Conservation (phyloP, 495 filamentous ascomycete genomes). For the Podospora conica region DNA sequence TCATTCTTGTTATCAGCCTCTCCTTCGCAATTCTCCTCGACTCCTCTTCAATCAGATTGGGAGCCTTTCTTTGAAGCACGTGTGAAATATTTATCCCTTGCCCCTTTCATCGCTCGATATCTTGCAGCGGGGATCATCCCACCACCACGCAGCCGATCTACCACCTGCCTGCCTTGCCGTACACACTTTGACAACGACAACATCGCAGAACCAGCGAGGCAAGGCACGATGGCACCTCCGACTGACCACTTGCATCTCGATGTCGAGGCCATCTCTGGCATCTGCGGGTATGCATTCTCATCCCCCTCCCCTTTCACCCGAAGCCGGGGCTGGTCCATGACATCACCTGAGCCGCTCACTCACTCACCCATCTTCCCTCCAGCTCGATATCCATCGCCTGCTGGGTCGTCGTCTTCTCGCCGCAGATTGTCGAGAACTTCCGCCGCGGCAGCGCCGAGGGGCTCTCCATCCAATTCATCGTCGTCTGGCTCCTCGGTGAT, state of each 20-base stretch:
- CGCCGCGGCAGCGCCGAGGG: slow-evolving; percentile 79
- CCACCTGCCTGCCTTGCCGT: neutral
- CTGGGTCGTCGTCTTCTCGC: slow-evolving; percentile 97
- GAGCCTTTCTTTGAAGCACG: neutral
- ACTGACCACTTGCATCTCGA: slow-evolving; percentile 62
- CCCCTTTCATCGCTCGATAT: neutral
- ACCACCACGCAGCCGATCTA: no score
- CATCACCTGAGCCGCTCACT: neutral
- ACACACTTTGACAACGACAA: neutral
- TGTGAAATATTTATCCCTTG: neutral
- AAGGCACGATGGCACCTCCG: slow-evolving; percentile 60
- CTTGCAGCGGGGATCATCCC: neutral
- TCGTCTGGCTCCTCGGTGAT: slow-evolving; percentile 88
- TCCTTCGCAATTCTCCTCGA: neutral
- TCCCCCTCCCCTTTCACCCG: neutral
- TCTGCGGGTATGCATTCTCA: slow-evolving; percentile 61
- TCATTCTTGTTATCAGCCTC: neutral
- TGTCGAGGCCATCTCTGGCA: slow-evolving; percentile 81
- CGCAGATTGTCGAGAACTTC: slow-evolving; percentile 95
- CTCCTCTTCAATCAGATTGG: neutral
- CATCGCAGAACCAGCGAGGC: neutral
- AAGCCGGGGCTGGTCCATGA: neutral
- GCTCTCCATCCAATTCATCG: slow-evolving; percentile 80
- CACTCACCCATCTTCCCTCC: slow-evolving; percentile 32
- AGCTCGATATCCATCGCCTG: slow-evolving; percentile 87